These are phyloP conservation scores for Trametes cubensis DNA, from an alignment of 768 basidiomycete species.

Conservation along the genomic window DNA sequence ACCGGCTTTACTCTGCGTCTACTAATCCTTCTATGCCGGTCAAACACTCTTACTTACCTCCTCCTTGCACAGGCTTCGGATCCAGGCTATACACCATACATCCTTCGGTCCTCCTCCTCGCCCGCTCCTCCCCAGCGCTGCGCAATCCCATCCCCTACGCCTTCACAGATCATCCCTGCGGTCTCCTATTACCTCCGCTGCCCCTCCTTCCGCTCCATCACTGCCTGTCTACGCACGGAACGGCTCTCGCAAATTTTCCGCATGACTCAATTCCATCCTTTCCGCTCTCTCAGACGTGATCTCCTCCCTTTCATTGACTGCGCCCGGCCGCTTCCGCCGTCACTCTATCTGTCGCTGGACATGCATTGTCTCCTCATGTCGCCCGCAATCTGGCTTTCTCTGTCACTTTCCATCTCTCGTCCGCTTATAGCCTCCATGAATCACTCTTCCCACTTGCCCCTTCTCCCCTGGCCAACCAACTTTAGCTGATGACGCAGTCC, in stretches of 20 bases:
- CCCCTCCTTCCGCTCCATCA: background rate
- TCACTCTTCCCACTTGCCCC: background rate
- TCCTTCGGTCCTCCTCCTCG: background rate
- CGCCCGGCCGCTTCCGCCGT: slow-evolving; percentile 3
- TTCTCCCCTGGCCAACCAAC: slow-evolving; percentile 15
- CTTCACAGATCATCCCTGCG: background rate
- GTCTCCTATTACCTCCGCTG: background rate
- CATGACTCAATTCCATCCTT: slow-evolving; percentile 18
- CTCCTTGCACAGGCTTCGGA: background rate
- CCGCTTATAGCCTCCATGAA: slow-evolving; percentile 6
- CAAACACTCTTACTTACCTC: background rate
- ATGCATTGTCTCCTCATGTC: slow-evolving; percentile 11
- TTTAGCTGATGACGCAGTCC: slow-evolving; percentile 6
- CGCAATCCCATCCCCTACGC: background rate
- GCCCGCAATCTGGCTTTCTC: background rate
- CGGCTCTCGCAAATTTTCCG: slow-evolving; percentile 12
- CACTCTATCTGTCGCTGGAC: background rate
- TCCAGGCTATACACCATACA: background rate
- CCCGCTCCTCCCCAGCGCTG: background rate
- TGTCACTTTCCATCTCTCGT: background rate
- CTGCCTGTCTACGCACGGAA: slow-evolving; percentile 7
- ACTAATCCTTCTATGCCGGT: background rate
- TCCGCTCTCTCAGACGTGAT: background rate
- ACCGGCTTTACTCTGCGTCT: slow-evolving; percentile 7
- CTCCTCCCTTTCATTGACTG: background rate